Base-by-base conservation (phyloP, 192 early-diverging fungal genomes). In the Dissophora globulifera region DNA sequence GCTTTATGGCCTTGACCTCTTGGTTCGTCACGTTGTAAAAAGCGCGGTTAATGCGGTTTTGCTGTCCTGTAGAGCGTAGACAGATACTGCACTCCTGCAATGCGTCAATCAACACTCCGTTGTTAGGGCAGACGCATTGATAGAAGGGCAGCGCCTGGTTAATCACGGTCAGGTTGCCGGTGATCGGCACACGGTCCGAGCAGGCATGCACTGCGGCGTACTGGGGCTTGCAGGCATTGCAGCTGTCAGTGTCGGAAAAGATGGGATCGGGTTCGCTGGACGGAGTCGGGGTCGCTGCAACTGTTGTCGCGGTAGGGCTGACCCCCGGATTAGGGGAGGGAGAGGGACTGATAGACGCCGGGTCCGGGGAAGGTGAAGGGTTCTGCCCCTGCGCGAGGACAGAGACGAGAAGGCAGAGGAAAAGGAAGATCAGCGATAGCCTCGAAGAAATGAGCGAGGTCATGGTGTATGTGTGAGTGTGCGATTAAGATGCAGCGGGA, bases 121-220 rank as follows among this genome's bases (percentile, higher is more conserved):
- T 43, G 50, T 47, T 47, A 0, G 50, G 62, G 38, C 72, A 76
- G 35, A 64, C 61, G 27, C 72, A 76, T 12, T 45, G 38, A 19
- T 62, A 76, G 17, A 76, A 76, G 43, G 72, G 72, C 32, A 76
- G 22, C 15, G 67, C 63, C 38, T 76, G 72, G 33, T 52, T 56
- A 38, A 67, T 56, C 35, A 67, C 12, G 15, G 72, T 76, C 63
- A 76, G 19, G 41, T 76, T 76, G 45, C 17, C 64, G 16, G 42
- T 35, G 2, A n/a, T 19, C 1, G 63, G 72, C 50, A 76, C 31
- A 16, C 55, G 58, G 10, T 42, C 16, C 9, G 50, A 13, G 35
- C 72, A 76, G 47, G 38, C 45, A 33, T n/a, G 13, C 16, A 76
- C 22, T 4, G 30, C 26, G 17, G n/a, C 4, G 29, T 38, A 76